Evolutionary conservation across 2,329 filamentous ascomycete species (phyloP).

Genomic region (Gyromitra esculenta): DNA sequence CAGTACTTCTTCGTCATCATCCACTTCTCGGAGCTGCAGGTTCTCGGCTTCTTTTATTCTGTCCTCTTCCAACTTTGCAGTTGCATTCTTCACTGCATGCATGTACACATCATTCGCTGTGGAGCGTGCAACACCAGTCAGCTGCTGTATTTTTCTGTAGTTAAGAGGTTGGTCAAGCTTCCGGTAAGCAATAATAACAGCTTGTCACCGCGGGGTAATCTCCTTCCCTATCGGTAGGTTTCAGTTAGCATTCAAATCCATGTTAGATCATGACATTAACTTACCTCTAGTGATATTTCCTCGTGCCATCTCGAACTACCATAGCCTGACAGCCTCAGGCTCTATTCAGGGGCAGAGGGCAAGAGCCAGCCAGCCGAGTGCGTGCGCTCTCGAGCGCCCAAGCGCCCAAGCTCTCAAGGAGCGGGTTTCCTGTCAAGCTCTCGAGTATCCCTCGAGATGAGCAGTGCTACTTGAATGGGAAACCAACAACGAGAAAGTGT

Average conservation of each 20-base stretch:
- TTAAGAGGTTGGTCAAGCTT: constrained; percentile 4
- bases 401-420: too few relatives aligned
- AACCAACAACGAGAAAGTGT: too few relatives aligned
- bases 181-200: constrained; percentile 15
- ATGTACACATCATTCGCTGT: constrained; percentile 9
- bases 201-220: background rate
- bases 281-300: background rate
- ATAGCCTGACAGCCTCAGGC: background rate
- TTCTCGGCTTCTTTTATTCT: background rate
- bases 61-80: background rate
- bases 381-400: background rate
- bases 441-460: too few relatives aligned
- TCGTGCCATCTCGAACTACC: background rate
- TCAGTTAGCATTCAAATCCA: background rate
- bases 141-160: constrained; percentile 2
- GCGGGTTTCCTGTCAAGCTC: too few relatives aligned
- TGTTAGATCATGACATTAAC: background rate
- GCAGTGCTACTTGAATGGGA: too few relatives aligned
- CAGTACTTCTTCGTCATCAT: background rate
- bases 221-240: background rate
- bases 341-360: background rate
- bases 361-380: background rate
- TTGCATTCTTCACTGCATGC: constrained; percentile 8
- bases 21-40: background rate
- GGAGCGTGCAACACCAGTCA: background rate